These are phyloP conservation scores for Dendrocalamus latiflorus DNA, from an alignment of 202 grass and related monocot species.

Conservation along the genomic window DNA sequence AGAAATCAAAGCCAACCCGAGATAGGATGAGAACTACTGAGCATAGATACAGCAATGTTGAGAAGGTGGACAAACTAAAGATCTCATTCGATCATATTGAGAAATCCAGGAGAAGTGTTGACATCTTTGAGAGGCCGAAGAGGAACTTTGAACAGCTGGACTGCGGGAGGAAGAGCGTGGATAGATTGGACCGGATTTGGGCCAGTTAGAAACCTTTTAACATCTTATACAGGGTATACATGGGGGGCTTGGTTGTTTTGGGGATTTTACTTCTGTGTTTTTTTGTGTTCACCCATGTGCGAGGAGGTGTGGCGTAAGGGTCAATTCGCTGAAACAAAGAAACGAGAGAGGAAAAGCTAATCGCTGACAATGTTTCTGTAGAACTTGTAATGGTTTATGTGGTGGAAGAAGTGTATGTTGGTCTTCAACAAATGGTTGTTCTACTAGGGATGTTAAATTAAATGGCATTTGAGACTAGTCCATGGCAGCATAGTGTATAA, in stretches of 20 bases:
- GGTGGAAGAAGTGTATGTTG: slow-evolving; percentile 19
- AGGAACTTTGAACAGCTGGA: slow-evolving; percentile 66
- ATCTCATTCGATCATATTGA: too few species aligned
- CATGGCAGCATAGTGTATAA: slow-evolving; percentile 25
- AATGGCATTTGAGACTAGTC: slow-evolving; percentile 3
- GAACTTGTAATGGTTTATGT: slow-evolving; percentile 19
- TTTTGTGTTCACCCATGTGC: slow-evolving; percentile 34
- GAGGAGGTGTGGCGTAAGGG: slow-evolving; percentile 21
- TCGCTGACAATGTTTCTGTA: slow-evolving; percentile 31
- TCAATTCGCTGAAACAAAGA: slow-evolving; percentile 1
- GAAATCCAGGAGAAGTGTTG: too few species aligned
- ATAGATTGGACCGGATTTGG: slow-evolving; percentile 82
- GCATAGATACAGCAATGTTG: too few species aligned
- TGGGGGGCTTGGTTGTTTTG: slow-evolving; percentile 37
- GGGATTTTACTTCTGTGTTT: slow-evolving; percentile 34
- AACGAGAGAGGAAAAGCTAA: not conserved
- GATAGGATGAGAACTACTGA: too few species aligned
- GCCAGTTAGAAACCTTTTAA: slow-evolving; percentile 41
- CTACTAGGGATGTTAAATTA: slow-evolving; percentile 11
- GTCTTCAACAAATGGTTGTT: slow-evolving; percentile 12
- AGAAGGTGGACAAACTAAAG: too few species aligned
- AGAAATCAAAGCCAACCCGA: slow-evolving; percentile 54
- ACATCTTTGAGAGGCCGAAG: too few species aligned
- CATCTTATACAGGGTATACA: too few species aligned
- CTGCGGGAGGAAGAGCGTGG: slow-evolving; percentile 61